These are phyloP conservation scores for Dothideomycetes sp. DNA, from an alignment of 2,329 filamentous ascomycete genomes.

Conservation along the genomic window DNA sequence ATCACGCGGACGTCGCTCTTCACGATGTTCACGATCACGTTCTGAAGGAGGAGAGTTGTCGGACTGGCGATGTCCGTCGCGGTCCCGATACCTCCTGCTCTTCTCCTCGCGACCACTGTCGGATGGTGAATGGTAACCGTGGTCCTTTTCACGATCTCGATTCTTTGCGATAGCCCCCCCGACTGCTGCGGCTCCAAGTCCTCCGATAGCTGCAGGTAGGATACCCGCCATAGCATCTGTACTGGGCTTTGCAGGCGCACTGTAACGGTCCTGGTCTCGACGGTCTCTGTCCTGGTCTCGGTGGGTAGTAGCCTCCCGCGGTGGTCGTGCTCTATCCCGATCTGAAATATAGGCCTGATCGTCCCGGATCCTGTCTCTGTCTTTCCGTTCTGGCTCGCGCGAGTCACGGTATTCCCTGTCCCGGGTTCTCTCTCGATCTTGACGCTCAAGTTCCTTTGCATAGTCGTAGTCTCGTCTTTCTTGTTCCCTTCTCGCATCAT, in stretches of 20 bases:
- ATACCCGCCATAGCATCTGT: slow-evolving; percentile 9
- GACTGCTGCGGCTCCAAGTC: slow-evolving; percentile 11
- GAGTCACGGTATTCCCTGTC: slow-evolving; percentile 7
- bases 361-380: slow-evolving; percentile 3
- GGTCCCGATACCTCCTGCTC: slow-evolving; percentile 10
- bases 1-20: slow-evolving; percentile 8
- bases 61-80: slow-evolving; percentile 8
- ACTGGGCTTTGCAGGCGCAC: slow-evolving; percentile 8
- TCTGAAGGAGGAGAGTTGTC: slow-evolving; percentile 6
- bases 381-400: slow-evolving; percentile 10
- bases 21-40: slow-evolving; percentile 4
- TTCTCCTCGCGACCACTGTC: slow-evolving; percentile 6
- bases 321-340: slow-evolving; percentile 10
- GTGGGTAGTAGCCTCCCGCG: slow-evolving; percentile 8
- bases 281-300: slow-evolving; percentile 14
- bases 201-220: slow-evolving; percentile 11
- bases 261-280: slow-evolving; percentile 20
- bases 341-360: slow-evolving; percentile 8
- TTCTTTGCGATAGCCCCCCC: slow-evolving; percentile 8
- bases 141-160: slow-evolving; percentile 15
- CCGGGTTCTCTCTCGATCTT: slow-evolving; percentile 2
- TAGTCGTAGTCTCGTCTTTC: slow-evolving; percentile 16
- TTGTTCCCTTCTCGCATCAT: slow-evolving; percentile 9
- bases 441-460: slow-evolving; percentile 15
- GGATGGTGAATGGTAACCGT: slow-evolving; percentile 9